These are phyloP conservation scores for Blastobotrys serpentis DNA, from an alignment of 1,139 yeast species.

Conservation along the genomic window DNA sequence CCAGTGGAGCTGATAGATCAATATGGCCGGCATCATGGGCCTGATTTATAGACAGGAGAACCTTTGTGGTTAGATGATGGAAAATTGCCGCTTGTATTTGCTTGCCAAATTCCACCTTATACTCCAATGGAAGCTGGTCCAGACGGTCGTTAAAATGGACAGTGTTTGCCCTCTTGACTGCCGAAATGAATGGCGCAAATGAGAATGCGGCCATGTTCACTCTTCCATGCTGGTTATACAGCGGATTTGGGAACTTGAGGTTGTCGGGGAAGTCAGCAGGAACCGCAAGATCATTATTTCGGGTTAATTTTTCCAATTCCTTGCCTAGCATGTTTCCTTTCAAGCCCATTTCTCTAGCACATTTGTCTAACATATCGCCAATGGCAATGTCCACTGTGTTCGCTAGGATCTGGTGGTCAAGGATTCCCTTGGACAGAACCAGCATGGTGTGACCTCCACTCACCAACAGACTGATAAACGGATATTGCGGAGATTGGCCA, in stretches of 20 bases:
- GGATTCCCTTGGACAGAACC: slow-evolving; percentile 60
- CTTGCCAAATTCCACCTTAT: slow-evolving; percentile 50
- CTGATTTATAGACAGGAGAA: slow-evolving; percentile 50
- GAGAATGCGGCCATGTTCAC: slow-evolving; percentile 56
- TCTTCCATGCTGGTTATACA: slow-evolving; percentile 49
- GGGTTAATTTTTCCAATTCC: slow-evolving; percentile 65
- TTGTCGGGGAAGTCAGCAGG: slow-evolving; percentile 31
- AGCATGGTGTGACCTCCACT: slow-evolving; percentile 97
- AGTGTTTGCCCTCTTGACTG: slow-evolving; percentile 35
- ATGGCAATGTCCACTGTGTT: slow-evolving; percentile 86
- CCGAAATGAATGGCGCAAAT: slow-evolving; percentile 74
- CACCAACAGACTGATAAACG: slow-evolving; percentile 75
- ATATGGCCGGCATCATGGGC: slow-evolving; percentile 12
- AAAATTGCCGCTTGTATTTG: slow-evolving; percentile 66
- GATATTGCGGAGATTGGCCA: slow-evolving; percentile 58
- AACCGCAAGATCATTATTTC: slow-evolving; percentile 32
- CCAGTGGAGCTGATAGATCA: slow-evolving; percentile 46
- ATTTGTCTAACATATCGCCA: slow-evolving; percentile 92
- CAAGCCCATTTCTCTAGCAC: slow-evolving; percentile 82
- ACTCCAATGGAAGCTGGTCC: slow-evolving; percentile 23
- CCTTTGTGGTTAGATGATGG: slow-evolving; percentile 65
- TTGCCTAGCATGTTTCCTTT: slow-evolving; percentile 82
- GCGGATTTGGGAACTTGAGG: slow-evolving; percentile 52
- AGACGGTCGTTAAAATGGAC: slow-evolving; percentile 18
- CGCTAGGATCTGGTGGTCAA: slow-evolving; percentile 68